phyloP scores from a whole-genome alignment of 2,329 filamentous ascomycete species.

The Diaporthe caulivora region DNA sequence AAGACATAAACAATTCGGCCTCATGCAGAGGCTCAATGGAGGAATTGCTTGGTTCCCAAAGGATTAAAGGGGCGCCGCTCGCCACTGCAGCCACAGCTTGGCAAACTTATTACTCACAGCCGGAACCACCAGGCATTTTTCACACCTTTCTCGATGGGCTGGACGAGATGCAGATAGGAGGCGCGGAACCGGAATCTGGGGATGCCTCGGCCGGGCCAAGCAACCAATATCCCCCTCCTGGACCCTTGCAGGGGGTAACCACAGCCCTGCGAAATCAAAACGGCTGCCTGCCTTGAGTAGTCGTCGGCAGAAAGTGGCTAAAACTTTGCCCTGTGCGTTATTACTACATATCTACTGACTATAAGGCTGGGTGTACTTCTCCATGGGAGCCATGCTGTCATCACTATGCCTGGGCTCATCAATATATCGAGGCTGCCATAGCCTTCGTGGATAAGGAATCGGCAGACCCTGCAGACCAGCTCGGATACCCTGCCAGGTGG shows the following conservation, averaged over 20 bases:
- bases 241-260: background rate
- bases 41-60: constrained; percentile 8
- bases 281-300: background rate
- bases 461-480: background rate
- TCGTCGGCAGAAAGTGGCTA: background rate
- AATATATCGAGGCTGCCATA: background rate
- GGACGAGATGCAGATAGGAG: background rate
- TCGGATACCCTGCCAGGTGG: background rate
- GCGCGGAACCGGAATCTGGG: background rate
- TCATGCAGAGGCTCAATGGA: constrained; percentile 1
- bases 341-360: background rate
- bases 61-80: constrained; percentile 24
- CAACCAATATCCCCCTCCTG: background rate
- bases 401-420: background rate
- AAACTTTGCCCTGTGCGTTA: background rate
- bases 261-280: background rate
- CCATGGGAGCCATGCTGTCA: background rate
- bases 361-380: background rate
- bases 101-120: constrained; percentile 6
- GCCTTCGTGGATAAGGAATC: background rate
- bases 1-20: background rate
- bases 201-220: background rate
- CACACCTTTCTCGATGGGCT: background rate
- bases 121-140: background rate
- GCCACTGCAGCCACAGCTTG: constrained; percentile 37